Percentiles rank a stretch among this genome's conserved stretches.
These are phyloP conservation scores for Aegilops longissima DNA, from an alignment of 176 grass and related monocot genomes.

Conservation along the genomic window DNA sequence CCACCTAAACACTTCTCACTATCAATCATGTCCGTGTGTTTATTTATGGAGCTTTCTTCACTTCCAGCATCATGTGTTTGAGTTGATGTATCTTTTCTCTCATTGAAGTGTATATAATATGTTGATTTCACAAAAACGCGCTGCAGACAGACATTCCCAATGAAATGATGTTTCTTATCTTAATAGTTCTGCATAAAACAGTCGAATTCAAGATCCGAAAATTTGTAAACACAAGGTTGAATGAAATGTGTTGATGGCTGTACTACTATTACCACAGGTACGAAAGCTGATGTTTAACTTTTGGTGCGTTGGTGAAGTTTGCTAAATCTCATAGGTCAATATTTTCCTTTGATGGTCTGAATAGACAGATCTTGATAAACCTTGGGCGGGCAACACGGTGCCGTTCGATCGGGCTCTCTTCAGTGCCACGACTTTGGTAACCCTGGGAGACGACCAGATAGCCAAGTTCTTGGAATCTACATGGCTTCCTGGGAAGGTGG, in stretches of 20 bases:
- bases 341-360: neutral
- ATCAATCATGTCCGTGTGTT: neutral
- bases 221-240: neutral
- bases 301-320: neutral
- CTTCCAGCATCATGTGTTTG: neutral
- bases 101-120: neutral
- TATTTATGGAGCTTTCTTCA: neutral
- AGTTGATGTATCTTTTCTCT: neutral
- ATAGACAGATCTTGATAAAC: too few relatives aligned
- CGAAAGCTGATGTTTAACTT: neutral
- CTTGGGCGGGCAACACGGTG: too few relatives aligned
- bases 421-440: too few relatives aligned
- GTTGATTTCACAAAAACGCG: neutral
- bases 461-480: too few relatives aligned
- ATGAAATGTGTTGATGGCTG: neutral
- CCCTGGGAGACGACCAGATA: too few relatives aligned
- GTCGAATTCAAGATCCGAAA: neutral
- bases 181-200: neutral
- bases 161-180: neutral
- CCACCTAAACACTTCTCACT: neutral
- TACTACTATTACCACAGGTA: neutral
- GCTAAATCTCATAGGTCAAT: neutral
- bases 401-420: too few relatives aligned
- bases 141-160: neutral
- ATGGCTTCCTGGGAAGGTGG: too few relatives aligned